Conservation (phyloP, 1,284 basidiomycete genomes). For the Cutaneotrichosporon cavernicola region DNA sequence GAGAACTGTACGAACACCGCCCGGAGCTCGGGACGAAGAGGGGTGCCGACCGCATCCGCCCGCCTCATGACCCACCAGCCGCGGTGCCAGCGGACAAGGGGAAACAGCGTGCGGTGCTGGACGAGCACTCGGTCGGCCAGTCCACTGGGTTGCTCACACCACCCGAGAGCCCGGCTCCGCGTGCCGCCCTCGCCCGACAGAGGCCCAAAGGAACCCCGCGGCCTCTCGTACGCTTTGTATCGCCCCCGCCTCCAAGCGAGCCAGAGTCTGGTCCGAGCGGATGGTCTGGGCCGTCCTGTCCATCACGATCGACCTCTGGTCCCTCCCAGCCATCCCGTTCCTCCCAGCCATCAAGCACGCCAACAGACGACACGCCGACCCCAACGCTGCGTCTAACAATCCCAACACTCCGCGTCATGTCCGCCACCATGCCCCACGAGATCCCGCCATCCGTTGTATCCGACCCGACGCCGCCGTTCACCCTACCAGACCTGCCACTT, state of each 20-base stretch:
- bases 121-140: constrained; percentile 5
- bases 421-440: neutral
- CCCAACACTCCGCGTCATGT: neutral
- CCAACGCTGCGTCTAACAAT: neutral
- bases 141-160: constrained; percentile 13
- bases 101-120: neutral
- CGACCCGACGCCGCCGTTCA: neutral
- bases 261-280: neutral
- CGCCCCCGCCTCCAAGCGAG: neutral
- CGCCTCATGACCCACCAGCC: neutral
- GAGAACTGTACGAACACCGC: neutral
- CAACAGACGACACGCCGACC: neutral
- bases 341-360: neutral
- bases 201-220: neutral
- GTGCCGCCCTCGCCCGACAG: neutral
- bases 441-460: neutral
- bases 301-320: neutral
- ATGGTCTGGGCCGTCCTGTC: neutral
- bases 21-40: neutral
- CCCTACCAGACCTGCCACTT: neutral
- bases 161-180: constrained; percentile 11
- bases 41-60: neutral
- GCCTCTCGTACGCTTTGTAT: neutral
- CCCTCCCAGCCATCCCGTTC: neutral
- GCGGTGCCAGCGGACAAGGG: neutral